phyloP scores from a whole-genome alignment of 2,329 filamentous ascomycete genomes.

The Whalleya microplaca region DNA sequence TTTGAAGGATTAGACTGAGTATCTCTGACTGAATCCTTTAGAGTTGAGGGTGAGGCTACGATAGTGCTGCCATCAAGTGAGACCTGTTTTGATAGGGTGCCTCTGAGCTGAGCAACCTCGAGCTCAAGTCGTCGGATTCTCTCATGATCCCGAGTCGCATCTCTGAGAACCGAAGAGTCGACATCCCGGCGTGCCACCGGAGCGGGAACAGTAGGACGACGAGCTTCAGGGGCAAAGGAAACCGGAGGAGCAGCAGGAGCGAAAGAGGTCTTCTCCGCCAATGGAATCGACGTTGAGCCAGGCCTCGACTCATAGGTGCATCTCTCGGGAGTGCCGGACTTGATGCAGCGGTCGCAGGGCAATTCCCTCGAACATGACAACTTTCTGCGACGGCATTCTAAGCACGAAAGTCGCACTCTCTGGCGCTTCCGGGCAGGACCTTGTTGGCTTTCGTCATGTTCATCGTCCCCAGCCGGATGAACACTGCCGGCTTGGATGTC shows the following conservation, averaged over 20 bases:
- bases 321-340: constrained; percentile 62
- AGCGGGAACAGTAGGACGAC: constrained; percentile 32
- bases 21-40: constrained; percentile 47
- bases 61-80: constrained; percentile 57
- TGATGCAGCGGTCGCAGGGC: constrained; percentile 65
- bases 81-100: constrained; percentile 50
- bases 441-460: constrained; percentile 31
- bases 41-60: constrained; percentile 49
- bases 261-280: constrained; percentile 51
- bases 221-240: constrained; percentile 42
- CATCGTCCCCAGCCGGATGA: constrained; percentile 19
- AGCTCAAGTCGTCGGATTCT: constrained; percentile 62
- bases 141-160: constrained; percentile 55
- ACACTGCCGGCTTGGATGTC: constrained; percentile 17
- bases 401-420: constrained; percentile 61
- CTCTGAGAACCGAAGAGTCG: constrained; percentile 42
- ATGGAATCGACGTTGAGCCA: constrained; percentile 35
- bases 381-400: constrained; percentile 64
- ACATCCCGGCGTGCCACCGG: constrained; percentile 41
- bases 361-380: constrained; percentile 65
- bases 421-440: constrained; percentile 59
- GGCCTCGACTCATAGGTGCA: constrained; percentile 61
- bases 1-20: constrained; percentile 42
- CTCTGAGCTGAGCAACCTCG: constrained; percentile 61
- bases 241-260: constrained; percentile 49